These are phyloP conservation scores for Acorus gramineus DNA, from an alignment of 106 monocot species.

Conservation along the genomic window DNA sequence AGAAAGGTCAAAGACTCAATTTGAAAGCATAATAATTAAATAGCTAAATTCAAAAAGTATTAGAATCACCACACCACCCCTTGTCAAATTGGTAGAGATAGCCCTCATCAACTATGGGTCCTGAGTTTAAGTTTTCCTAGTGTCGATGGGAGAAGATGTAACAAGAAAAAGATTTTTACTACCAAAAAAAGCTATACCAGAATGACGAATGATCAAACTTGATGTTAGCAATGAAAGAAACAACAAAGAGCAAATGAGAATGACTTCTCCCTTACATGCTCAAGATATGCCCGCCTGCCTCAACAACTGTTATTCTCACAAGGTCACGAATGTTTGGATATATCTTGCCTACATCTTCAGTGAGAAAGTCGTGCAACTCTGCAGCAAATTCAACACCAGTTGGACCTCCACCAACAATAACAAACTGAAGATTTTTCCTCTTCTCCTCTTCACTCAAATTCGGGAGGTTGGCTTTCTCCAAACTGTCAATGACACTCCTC, in stretches of 20 bases:
- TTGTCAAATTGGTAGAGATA: too few relatives aligned
- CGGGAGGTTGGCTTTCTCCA: conserved; percentile 70
- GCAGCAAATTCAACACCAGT: conserved; percentile 93
- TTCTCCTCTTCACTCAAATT: conserved; percentile 62
- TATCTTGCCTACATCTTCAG: conserved; percentile 59
- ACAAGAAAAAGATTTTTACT: too few relatives aligned
- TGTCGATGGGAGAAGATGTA: too few relatives aligned
- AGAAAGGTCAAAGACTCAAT: too few relatives aligned
- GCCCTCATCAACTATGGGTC: too few relatives aligned
- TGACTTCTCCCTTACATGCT: conserved; percentile 46
- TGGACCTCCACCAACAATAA: conserved; percentile 84
- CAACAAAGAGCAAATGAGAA: not conserved
- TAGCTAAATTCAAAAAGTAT: too few relatives aligned
- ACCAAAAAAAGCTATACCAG: too few relatives aligned
- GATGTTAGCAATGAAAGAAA: too few relatives aligned
- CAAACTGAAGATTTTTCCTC: conserved; percentile 62
- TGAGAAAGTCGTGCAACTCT: conserved; percentile 75
- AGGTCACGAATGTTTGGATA: conserved; percentile 55
- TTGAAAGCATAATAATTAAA: too few relatives aligned
- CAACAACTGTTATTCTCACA: conserved; percentile 73
- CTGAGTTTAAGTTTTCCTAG: too few relatives aligned
- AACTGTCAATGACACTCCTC: conserved; percentile 67
- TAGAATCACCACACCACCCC: too few relatives aligned
- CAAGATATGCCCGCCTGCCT: conserved; percentile 75
- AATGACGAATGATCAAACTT: too few relatives aligned